Evolutionary conservation across 2,329 filamentous ascomycete genomes (phyloP).

Genomic region (Fusarium sublunatum): DNA sequence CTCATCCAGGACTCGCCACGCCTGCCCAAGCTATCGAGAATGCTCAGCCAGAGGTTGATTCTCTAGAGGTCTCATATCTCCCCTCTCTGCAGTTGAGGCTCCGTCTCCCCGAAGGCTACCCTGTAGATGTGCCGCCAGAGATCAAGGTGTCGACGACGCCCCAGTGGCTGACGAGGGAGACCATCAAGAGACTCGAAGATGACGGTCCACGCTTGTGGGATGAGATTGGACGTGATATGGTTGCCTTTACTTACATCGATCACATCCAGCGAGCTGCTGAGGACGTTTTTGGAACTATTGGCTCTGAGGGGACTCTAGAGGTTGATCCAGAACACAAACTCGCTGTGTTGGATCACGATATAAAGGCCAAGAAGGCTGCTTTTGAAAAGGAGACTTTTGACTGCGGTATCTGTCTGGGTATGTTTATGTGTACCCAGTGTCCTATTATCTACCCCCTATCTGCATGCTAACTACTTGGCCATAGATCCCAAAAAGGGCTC

Average conservation of each 20-base stretch:
- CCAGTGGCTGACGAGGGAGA: constrained; percentile 65
- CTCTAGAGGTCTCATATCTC: constrained; percentile 65
- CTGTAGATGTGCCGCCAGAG: constrained; percentile 61
- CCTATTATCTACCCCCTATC: not conserved
- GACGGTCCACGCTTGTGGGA: constrained; percentile 69
- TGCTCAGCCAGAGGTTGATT: constrained; percentile 52
- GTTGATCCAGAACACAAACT: constrained; percentile 71
- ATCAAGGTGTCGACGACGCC: constrained; percentile 65
- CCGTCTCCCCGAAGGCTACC: constrained; percentile 68
- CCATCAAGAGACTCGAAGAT: constrained; percentile 61
- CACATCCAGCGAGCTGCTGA: constrained; percentile 69
- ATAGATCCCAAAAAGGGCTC: constrained; percentile 88
- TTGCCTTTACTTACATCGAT: constrained; percentile 73
- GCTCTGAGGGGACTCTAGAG: constrained; percentile 60
- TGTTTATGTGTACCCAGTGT: constrained; percentile 36
- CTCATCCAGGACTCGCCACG: constrained; percentile 25
- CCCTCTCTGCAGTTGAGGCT: constrained; percentile 67
- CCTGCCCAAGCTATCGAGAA: constrained; percentile 23
- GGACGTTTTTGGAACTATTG: constrained; percentile 68
- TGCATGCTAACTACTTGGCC: not conserved
- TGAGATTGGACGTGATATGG: constrained; percentile 67
- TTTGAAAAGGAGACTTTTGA: constrained; percentile 89
- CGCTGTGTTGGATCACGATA: constrained; percentile 81
- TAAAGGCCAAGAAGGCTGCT: constrained; percentile 75
- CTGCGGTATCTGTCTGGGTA: constrained; percentile 84